Conservation (phyloP, 2,329 filamentous ascomycete genomes). For the Sordariomycetes sp. region DNA sequence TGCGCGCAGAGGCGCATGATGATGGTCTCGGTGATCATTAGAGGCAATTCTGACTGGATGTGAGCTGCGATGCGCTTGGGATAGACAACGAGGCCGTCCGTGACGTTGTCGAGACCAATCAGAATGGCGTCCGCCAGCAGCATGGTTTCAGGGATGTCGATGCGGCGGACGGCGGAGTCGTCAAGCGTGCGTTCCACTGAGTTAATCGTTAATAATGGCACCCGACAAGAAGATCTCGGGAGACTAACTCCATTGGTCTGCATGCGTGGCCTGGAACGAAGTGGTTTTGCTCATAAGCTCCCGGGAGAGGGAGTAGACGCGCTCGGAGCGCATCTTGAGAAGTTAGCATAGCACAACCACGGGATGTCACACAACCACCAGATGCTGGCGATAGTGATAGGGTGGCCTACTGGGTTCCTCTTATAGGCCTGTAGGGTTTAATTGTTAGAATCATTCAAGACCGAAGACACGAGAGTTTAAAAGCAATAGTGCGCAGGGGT, state of each 20-base stretch:
- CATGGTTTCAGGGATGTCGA: slow-evolving; percentile 56
- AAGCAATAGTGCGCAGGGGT: too few relatives aligned
- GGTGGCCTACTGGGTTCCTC: slow-evolving; percentile 28
- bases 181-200: slow-evolving; percentile 62
- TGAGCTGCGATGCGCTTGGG: slow-evolving; percentile 58
- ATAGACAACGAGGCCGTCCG: slow-evolving; percentile 65
- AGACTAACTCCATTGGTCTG: slow-evolving; percentile 7
- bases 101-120: slow-evolving; percentile 58
- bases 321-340: slow-evolving; percentile 19
- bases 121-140: slow-evolving; percentile 59
- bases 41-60: slow-evolving; percentile 69
- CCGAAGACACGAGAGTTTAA: too few relatives aligned
- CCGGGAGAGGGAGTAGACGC: slow-evolving; percentile 33
- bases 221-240: not conserved
- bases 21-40: slow-evolving; percentile 62
- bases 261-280: slow-evolving; percentile 10
- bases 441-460: too few relatives aligned
- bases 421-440: slow-evolving; percentile 33
- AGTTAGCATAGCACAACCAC: not conserved
- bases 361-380: too few relatives aligned
- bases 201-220: not conserved
- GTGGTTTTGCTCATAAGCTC: slow-evolving; percentile 25
- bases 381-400: slow-evolving; percentile 15
- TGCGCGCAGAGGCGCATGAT: slow-evolving; percentile 69
- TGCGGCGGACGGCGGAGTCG: slow-evolving; percentile 62